A percentile compares a stretch with the other conserved stretches of the same genome.
phyloP scores from a whole-genome alignment of 2,329 filamentous ascomycete species.

The Fusarium longipes region DNA sequence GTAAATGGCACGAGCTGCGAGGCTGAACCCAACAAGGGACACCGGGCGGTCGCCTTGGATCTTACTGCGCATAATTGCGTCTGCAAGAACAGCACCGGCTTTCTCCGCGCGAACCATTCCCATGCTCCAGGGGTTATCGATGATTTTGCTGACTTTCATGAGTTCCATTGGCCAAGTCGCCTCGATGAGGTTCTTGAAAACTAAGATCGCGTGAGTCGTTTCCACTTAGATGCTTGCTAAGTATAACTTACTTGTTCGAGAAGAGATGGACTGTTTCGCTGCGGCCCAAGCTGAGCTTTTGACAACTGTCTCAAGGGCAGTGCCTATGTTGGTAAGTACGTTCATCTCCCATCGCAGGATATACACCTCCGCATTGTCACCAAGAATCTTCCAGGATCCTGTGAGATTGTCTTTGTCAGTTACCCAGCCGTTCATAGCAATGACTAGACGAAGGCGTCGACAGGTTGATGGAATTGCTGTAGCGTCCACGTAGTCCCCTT shows the following conservation, averaged over 20 bases:
- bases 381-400: conserved; percentile 81
- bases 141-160: conserved; percentile 75
- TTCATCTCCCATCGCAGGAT: conserved; percentile 86
- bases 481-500: conserved; percentile 58
- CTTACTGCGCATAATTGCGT: conserved; percentile 79
- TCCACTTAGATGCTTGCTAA: neutral
- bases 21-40: conserved; percentile 82
- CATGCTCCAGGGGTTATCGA: conserved; percentile 85
- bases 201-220: conserved; percentile 45
- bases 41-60: conserved; percentile 85
- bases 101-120: conserved; percentile 83
- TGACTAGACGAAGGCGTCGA: conserved; percentile 80
- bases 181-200: conserved; percentile 67
- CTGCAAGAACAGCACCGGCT: conserved; percentile 76
- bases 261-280: conserved; percentile 65
- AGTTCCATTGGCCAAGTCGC: conserved; percentile 71
- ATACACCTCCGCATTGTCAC: conserved; percentile 80
- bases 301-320: conserved; percentile 79
- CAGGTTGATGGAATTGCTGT: conserved; percentile 65
- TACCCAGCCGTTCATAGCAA: conserved; percentile 86
- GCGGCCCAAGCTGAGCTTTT: conserved; percentile 83
- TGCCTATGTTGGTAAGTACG: conserved; percentile 80
- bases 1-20: conserved; percentile 86
- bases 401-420: conserved; percentile 74
- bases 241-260: conserved; percentile 58